A percentile compares a stretch with the other conserved stretches of the same genome.
These are phyloP conservation scores for Fusarium sp. DNA, from an alignment of 2,329 filamentous ascomycete species.

Conservation along the genomic window DNA sequence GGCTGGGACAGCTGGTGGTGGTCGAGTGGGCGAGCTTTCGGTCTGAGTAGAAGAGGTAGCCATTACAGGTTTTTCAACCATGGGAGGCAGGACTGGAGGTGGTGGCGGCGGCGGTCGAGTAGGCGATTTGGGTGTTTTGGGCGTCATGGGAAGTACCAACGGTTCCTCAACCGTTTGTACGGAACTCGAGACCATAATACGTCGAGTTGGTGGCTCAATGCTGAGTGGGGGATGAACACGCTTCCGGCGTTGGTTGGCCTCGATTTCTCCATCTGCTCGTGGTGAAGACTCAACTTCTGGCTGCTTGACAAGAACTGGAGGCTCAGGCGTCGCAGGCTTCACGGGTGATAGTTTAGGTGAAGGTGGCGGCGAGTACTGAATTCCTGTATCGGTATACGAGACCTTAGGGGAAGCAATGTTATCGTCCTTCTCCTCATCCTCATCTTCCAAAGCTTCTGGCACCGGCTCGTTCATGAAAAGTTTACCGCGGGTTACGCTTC, in stretches of 20 bases:
- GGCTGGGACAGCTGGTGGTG: not conserved
- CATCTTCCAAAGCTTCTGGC: slow-evolving; percentile 68
- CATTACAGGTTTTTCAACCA: slow-evolving; percentile 57
- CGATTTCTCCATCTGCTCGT: slow-evolving; percentile 69
- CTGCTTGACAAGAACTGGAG: slow-evolving; percentile 55
- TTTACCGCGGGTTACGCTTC: slow-evolving; percentile 67
- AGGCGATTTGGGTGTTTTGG: slow-evolving; percentile 61
- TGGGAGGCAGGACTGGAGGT: slow-evolving; percentile 49
- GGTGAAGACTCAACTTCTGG: slow-evolving; percentile 59
- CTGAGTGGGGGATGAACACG: slow-evolving; percentile 69
- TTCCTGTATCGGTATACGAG: slow-evolving; percentile 78
- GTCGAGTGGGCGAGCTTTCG: slow-evolving; percentile 45
- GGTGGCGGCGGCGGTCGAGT: slow-evolving; percentile 57
- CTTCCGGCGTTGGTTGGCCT: slow-evolving; percentile 81
- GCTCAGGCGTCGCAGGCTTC: slow-evolving; percentile 61
- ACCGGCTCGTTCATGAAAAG: slow-evolving; percentile 67
- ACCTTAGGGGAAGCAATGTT: slow-evolving; percentile 55
- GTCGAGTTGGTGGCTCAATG: slow-evolving; percentile 61
- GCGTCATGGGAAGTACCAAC: slow-evolving; percentile 74
- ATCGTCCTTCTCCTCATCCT: slow-evolving; percentile 65
- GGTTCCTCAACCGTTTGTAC: slow-evolving; percentile 74
- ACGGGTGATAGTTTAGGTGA: slow-evolving; percentile 70
- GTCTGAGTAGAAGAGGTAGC: slow-evolving; percentile 75
- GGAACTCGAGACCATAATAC: slow-evolving; percentile 73
- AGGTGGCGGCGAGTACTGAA: slow-evolving; percentile 87